Percentiles rank a stretch among this genome's conserved stretches.
Evolutionary conservation across 1,284 basidiomycete species (phyloP).

Genomic region (Ceratobasidium sp.): DNA sequence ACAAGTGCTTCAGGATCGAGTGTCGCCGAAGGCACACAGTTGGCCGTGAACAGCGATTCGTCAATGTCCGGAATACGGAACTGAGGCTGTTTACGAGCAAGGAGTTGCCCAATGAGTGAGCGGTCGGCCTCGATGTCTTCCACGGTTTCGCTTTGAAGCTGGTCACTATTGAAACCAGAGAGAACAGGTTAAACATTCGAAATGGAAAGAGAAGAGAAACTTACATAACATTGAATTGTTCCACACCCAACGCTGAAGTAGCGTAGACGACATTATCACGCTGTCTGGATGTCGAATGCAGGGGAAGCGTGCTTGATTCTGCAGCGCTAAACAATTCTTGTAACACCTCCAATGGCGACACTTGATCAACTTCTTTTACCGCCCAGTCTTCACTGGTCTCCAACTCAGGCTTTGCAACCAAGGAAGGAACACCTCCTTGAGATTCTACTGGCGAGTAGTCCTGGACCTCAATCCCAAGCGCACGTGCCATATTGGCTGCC

Average conservation of each 20-base stretch:
- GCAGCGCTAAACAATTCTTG: background rate
- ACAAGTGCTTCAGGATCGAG: background rate
- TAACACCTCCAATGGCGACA: background rate
- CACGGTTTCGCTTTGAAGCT: background rate
- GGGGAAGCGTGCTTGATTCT: background rate
- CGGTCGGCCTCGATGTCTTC: background rate
- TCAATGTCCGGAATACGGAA: background rate
- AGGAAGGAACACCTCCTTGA: too few relatives aligned
- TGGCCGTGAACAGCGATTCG: background rate
- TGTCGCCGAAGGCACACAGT: too few relatives aligned
- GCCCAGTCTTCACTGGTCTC: background rate
- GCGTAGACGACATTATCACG: slow-evolving; percentile 6
- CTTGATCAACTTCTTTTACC: background rate
- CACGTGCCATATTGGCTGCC: background rate
- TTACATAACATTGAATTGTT: background rate
- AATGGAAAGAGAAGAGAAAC: background rate
- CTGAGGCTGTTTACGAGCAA: background rate
- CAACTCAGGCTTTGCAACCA: background rate
- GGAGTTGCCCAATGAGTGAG: background rate
- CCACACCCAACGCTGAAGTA: background rate
- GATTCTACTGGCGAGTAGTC: too few relatives aligned
- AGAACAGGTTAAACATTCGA: background rate
- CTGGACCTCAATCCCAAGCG: background rate
- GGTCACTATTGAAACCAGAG: background rate
- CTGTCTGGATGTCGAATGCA: background rate